Base-by-base conservation (phyloP, 2,329 filamentous ascomycete genomes). In the Xylariaceae sp. region DNA sequence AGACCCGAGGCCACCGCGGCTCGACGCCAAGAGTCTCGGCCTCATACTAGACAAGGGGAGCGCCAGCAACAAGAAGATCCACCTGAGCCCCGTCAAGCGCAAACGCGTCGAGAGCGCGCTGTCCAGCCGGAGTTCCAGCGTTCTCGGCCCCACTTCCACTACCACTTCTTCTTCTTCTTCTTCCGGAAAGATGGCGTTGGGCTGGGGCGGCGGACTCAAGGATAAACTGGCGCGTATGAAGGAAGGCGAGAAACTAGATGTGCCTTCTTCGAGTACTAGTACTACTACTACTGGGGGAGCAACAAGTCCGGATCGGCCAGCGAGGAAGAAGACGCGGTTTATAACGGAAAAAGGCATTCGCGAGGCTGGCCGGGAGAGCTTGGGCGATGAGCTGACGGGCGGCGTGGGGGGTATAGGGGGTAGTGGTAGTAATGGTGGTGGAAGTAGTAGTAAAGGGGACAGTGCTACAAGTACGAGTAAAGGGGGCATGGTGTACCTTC, bases 271-370 rank as follows among this genome's bases (percentile, higher is more conserved):
- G n/a, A n/a, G n/a, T n/a, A n/a, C n/a, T n/a, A n/a, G n/a, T n/a
- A n/a, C n/a, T n/a, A n/a, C n/a, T n/a, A n/a, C n/a, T n/a, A n/a
- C n/a, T n/a, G 23, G 13, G 16, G 15, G 3, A 32, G 23, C 4
- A 26, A 17, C 31, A 40, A 19, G n/a, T 35, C 14, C 56, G 52
- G 61, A 35, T 58, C 44, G 47, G 48, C 76, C 76, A 0, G 71
- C 78, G 21, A 70, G 75, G 50, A 83, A 87, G 64, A 87, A 86
- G 70, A 88, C 84, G 36, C 71, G 84, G n/a, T 88, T 89, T 55
- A 74, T 88, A 28, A 87, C 85, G 17, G 78, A 80, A 29, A 85
- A 82, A 58, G 85, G 85, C 0, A 88, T 89, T 46, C 75, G 79
- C 38, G 83, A 87, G 61, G 84, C 85, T 3, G 85, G 85, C 1